Evolutionary conservation across 441 rosid species (phyloP).

Genomic region (Caryocar brasiliense): DNA sequence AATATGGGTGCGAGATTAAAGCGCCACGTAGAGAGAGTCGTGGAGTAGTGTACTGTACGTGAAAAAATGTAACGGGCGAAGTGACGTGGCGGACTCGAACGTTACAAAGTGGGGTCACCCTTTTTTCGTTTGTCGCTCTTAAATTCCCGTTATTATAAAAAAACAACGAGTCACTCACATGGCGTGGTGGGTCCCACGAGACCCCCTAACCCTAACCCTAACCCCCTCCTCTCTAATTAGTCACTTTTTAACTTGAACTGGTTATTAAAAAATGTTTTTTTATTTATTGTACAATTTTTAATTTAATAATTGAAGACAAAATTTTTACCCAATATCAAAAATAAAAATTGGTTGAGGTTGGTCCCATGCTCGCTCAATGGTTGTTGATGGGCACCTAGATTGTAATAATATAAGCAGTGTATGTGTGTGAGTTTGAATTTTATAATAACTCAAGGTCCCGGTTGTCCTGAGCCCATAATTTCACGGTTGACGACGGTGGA

Average conservation of each 20-base stretch:
- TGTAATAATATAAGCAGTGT: too few species aligned
- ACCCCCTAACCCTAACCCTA: not conserved
- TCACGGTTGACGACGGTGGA: slow-evolving; percentile 4
- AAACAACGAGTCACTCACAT: slow-evolving; percentile 12
- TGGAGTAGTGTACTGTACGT: too few species aligned
- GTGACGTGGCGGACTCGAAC: slow-evolving; percentile 40
- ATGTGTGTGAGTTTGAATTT: too few species aligned
- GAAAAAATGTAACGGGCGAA: slow-evolving; percentile 9
- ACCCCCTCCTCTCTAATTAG: not conserved
- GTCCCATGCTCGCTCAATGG: too few species aligned
- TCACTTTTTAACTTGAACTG: not conserved
- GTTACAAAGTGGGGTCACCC: slow-evolving; percentile 29
- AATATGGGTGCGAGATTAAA: not conserved
- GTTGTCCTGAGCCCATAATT: not conserved
- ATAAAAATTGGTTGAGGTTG: too few species aligned
- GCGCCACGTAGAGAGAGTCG: not conserved
- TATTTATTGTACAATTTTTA: too few species aligned
- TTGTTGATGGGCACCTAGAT: too few species aligned
- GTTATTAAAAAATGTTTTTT: too few species aligned
- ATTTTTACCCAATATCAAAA: too few species aligned
- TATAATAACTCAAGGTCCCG: not conserved
- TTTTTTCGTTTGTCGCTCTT: not conserved
- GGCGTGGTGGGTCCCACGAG: slow-evolving; percentile 14
- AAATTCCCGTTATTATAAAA: slow-evolving; percentile 6
- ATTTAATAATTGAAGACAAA: too few species aligned